These are phyloP conservation scores for Nigrograna mackinnonii DNA, from an alignment of 2,329 filamentous ascomycete species.

Conservation along the genomic window DNA sequence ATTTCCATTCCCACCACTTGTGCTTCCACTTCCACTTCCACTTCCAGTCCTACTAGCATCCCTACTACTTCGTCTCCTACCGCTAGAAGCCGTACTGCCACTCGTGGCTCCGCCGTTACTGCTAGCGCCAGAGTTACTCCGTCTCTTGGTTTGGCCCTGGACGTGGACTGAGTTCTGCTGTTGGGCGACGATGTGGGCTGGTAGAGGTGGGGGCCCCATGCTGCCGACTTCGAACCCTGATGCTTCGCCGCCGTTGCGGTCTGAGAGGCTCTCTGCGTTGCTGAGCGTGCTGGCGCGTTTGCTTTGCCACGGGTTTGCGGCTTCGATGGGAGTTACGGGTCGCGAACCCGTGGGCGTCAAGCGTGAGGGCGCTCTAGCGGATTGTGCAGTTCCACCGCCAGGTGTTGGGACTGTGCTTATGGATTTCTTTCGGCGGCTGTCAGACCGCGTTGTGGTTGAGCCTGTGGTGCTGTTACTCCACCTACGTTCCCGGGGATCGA, in stretches of 20 bases:
- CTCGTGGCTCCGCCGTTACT: no score
- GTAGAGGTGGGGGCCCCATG: constrained; percentile 16
- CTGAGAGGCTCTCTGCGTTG: constrained; percentile 24
- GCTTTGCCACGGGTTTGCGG: constrained; percentile 27
- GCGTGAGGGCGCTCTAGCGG: constrained; percentile 22
- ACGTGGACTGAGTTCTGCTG: no score
- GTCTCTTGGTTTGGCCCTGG: no score
- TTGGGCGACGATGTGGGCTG: no score
- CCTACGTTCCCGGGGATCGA: constrained; percentile 26
- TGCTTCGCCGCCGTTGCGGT: constrained; percentile 19
- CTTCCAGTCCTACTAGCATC: constrained; percentile 6
- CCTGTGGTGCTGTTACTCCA: constrained; percentile 39
- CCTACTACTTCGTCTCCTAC: constrained; percentile 2
- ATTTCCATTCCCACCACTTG: not conserved
- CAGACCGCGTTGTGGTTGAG: constrained; percentile 27
- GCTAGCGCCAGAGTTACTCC: no score
- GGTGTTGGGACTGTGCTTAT: no score
- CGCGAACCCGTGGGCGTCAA: constrained; percentile 13
- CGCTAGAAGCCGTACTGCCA: no score
- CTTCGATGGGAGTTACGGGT: constrained; percentile 30
- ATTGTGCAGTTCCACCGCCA: constrained; percentile 26
- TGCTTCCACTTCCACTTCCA: constrained; percentile 3
- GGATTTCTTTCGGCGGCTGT: constrained; percentile 16
- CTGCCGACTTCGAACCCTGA: constrained; percentile 6
- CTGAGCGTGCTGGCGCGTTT: constrained; percentile 38